Evolutionary conservation across 2,329 filamentous ascomycete species (phyloP).

Genomic region (Fusarium sp.): DNA sequence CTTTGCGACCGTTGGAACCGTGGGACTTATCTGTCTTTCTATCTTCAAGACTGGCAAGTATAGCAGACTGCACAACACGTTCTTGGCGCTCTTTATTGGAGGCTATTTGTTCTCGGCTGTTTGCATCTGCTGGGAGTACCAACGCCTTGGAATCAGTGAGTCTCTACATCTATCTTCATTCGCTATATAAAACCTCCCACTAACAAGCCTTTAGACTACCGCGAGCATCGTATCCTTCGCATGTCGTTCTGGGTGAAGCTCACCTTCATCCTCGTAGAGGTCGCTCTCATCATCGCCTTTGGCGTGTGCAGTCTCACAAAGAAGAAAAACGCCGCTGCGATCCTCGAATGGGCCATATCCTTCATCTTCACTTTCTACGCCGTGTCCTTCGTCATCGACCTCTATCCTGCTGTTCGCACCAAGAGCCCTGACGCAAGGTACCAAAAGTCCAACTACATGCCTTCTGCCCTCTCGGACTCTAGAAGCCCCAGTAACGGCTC

Average conservation of each 20-base stretch:
- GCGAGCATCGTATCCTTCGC: conserved; percentile 76
- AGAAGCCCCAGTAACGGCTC: conserved; percentile 25
- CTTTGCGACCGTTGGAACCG: conserved; percentile 77
- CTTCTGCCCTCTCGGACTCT: conserved; percentile 27
- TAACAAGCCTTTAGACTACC: conserved; percentile 64
- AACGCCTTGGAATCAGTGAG: conserved; percentile 78
- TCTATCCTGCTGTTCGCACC: conserved; percentile 78
- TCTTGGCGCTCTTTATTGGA: conserved; percentile 83
- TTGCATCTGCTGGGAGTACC: conserved; percentile 91
- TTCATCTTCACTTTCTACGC: conserved; percentile 91
- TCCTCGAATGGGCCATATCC: conserved; percentile 82
- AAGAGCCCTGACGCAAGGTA: conserved; percentile 49
- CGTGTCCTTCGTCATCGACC: conserved; percentile 86
- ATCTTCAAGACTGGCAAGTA: conserved; percentile 86
- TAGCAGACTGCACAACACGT: conserved; percentile 74
- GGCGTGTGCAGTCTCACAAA: conserved; percentile 61
- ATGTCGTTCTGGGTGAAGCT: conserved; percentile 90
- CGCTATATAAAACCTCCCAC: background rate
- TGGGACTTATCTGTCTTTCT: conserved; percentile 81
- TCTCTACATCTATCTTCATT: conserved; percentile 12
- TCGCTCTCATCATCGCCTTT: conserved; percentile 79
- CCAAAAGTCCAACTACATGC: conserved; percentile 36
- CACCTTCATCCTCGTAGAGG: conserved; percentile 81
- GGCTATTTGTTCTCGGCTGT: conserved; percentile 88
- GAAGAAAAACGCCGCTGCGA: conserved; percentile 72